Evolutionary conservation across 345 rosid species (phyloP).

Genomic region (Dovyalis caffra): DNA sequence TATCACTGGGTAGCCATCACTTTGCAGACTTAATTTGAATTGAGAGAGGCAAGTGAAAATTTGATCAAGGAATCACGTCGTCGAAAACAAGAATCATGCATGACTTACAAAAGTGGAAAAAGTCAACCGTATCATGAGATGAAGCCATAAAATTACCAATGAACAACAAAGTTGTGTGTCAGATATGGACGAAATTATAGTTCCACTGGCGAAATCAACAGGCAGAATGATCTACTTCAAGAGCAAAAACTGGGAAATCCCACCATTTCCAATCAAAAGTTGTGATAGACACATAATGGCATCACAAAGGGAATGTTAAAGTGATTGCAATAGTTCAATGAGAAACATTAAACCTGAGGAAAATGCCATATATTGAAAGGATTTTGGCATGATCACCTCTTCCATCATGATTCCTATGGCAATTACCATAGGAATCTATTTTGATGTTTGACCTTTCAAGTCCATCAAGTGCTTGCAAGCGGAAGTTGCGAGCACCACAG

Average conservation of each 20-base stretch:
- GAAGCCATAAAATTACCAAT: neutral
- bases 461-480: slow-evolving; percentile 77
- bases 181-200: neutral
- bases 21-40: neutral
- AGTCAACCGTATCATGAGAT: neutral
- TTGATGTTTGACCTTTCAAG: slow-evolving; percentile 55
- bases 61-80: neutral
- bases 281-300: neutral
- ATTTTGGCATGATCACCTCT: slow-evolving; percentile 41
- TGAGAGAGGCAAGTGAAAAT: neutral
- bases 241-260: neutral
- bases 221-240: neutral
- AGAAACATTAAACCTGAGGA: neutral
- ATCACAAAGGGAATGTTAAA: neutral
- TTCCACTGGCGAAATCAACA: neutral
- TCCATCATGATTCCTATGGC: slow-evolving; percentile 81
- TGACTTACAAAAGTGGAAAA: neutral
- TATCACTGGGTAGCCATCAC: neutral
- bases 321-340: neutral
- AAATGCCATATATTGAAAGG: neutral
- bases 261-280: neutral
- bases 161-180: neutral
- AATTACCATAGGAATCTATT: slow-evolving; percentile 91
- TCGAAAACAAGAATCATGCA: neutral
- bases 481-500: slow-evolving; percentile 86